Evolutionary conservation across 495 filamentous ascomycete genomes (phyloP), one percentile per base, ranked within the genome.

Genomic region (Podospora anserina): DNA sequence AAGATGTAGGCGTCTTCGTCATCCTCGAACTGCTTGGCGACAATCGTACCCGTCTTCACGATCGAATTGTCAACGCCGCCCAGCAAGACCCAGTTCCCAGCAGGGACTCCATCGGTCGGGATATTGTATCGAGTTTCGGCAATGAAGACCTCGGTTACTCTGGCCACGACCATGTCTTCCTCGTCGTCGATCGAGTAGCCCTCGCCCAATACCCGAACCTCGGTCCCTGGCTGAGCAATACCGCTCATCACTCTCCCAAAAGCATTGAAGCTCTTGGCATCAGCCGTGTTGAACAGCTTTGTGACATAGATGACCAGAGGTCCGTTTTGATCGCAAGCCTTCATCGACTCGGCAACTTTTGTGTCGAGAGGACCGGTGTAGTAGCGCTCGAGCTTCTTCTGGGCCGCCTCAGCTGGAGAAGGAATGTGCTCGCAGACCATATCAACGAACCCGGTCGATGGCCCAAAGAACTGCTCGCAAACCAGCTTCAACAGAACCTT

Each of bases 111-210:
- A 71, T 90, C 91, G 0, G 91, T 93, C 7, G 93, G 87, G 64
- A 99, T 90, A 69, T 94, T 96, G 77, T 99, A 99, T 70, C 93
- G 83, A 4, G 93, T 92, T 76, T 98, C 92, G n/a, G 91, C 91
- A 67, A 99, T 92, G 88, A 91, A 96, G 39, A 93, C 94, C 64
- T 94, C 89, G 13, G 88, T 87, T 65, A 99, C 91, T 5, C 91
- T 96, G n/a, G 93, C 92, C 69, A 87, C 80, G 7, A 89, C 91
- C 94, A 98, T 98, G 74, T 99, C 95, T 81, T 99, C 95, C 76
- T 98, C 96, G 72, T 99, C 95, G 74, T 99, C 95, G 19, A 97
- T 87, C 1, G 94, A 96, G 79, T 98, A 99, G 23, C 92, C 92
- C 76, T 99, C 95, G 28, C 95, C 95, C 2, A 99, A 87, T 28